phyloP scores from a whole-genome alignment of 169 alveolate genomes.

The Sarcocystis neurona region DNA sequence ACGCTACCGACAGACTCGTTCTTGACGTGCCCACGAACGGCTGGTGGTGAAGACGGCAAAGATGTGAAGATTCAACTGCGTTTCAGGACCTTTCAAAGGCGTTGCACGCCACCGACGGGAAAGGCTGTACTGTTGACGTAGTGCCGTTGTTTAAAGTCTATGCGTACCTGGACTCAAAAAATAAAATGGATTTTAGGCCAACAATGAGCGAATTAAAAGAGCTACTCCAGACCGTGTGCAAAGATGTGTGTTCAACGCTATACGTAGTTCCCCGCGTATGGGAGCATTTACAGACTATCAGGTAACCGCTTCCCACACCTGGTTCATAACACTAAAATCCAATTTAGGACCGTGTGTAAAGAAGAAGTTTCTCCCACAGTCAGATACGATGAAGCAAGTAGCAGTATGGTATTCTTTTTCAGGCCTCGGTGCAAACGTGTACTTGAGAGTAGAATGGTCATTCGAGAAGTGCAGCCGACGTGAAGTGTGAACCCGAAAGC shows the following conservation, averaged over 20 bases:
- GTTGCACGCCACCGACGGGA: slow-evolving; percentile 59
- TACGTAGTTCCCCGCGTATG: slow-evolving; percentile 68
- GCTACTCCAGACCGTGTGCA: slow-evolving; percentile 67
- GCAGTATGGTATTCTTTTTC: too few relatives aligned
- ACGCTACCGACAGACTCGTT: neutral
- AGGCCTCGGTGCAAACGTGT: too few relatives aligned
- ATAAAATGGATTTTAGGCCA: slow-evolving; percentile 71
- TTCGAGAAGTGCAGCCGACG: too few relatives aligned
- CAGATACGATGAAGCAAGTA: too few relatives aligned
- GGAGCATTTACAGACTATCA: slow-evolving; percentile 62
- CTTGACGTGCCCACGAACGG: neutral
- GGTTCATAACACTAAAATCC: too few relatives aligned
- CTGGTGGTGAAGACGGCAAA: slow-evolving; percentile 70
- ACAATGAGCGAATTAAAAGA: slow-evolving; percentile 69
- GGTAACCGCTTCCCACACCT: too few relatives aligned
- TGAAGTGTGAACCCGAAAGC: too few relatives aligned
- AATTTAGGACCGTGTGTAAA: too few relatives aligned
- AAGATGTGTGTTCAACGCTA: slow-evolving; percentile 67
- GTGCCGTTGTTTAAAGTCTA: slow-evolving; percentile 70
- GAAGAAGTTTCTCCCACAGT: too few relatives aligned
- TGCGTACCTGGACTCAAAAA: slow-evolving; percentile 63
- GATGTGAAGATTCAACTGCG: neutral
- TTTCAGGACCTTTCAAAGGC: slow-evolving; percentile 57
- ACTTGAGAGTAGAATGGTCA: too few relatives aligned
- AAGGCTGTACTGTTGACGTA: slow-evolving; percentile 46